Conservation (phyloP, 495 filamentous ascomycete species). For the Neurospora sp. region DNA sequence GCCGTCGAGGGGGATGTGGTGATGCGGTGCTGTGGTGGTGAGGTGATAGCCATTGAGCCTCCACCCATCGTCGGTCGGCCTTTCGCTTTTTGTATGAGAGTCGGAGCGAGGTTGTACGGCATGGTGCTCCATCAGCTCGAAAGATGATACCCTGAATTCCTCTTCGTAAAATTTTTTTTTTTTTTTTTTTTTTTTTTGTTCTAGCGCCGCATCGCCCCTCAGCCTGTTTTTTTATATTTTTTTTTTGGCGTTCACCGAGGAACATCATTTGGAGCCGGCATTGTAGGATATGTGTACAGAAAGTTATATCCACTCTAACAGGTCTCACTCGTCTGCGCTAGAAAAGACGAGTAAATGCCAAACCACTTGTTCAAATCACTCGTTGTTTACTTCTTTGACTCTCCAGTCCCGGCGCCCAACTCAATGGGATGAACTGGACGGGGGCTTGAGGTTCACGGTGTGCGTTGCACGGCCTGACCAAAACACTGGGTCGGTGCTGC, state of each 20-base stretch:
- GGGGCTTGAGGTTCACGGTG: neutral
- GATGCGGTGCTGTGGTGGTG: neutral
- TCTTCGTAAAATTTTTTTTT: neutral
- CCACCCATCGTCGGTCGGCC: neutral
- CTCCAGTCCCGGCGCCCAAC: neutral
- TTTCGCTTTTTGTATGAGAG: neutral
- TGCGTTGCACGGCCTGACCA: neutral
- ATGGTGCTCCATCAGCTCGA: neutral
- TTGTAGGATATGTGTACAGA: neutral
- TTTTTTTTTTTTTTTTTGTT: neutral
- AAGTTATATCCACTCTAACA: neutral
- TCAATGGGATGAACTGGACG: neutral
- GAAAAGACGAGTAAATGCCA: neutral
- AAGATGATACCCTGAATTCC: neutral
- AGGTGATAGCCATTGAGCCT: neutral
- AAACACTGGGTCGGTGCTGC: neutral
- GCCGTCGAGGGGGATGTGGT: neutral
- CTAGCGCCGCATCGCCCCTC: neutral
- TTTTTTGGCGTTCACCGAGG: neutral
- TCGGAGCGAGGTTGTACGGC: neutral
- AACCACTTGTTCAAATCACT: neutral
- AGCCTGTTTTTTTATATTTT: too few relatives aligned
- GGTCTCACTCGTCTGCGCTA: neutral
- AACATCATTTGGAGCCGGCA: neutral
- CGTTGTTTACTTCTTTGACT: neutral